Evolutionary conservation across 2,329 filamentous ascomycete species (phyloP), one percentile per base, ranked within the genome.

Genomic region (Chalaropsis thielavioides): DNA sequence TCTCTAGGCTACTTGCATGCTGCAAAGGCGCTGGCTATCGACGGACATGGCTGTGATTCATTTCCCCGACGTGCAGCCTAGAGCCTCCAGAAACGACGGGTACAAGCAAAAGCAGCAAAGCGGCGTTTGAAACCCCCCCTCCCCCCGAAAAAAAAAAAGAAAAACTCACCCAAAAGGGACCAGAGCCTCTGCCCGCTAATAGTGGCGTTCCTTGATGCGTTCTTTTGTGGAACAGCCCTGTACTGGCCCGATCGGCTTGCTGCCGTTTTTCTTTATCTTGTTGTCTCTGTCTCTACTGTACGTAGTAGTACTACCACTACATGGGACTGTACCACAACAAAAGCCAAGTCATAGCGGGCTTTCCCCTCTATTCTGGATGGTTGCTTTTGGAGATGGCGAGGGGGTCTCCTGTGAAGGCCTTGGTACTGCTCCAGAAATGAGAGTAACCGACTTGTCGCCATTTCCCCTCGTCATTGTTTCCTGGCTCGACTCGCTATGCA

Each of bases 311-410:
- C 27, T 19, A 19, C 54, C n/a, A 38, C 54, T 35, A 58, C 54
- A 58, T 58, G 54, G 54, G 54, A 58, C 54, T 58, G 54, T 58
- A 38, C 54, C 10, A 58, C 54, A 7, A 31, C 31, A 58, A 38
- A 35, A 17, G 7, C 24, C 24, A 35, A 58, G 54, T 58, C 27
- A 35, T 38, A 58, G 54, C 54, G 27, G 54, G 27, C 24, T 58
- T 58, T 58, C 31, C 31, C 54, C 31, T 35, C 51, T 35, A 24
- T 51, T 27, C 13, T 17, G 31, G 54, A 10, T 58, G 31, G 54
- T n/a, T 56, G 27, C 31, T 58, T 58, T 58, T 58, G 54, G 54
- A 58, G 54, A 58, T 19, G 27, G 54, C 15, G 24, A 58, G 54
- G 54, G 54, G 54, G 15, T 15, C n/a, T 46, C 15, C 43, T 46